Percentiles rank a stretch among this genome's conserved stretches.
Conservation (phyloP, 2,329 filamentous ascomycete genomes). For the Berkeleyomyces rouxiae region DNA sequence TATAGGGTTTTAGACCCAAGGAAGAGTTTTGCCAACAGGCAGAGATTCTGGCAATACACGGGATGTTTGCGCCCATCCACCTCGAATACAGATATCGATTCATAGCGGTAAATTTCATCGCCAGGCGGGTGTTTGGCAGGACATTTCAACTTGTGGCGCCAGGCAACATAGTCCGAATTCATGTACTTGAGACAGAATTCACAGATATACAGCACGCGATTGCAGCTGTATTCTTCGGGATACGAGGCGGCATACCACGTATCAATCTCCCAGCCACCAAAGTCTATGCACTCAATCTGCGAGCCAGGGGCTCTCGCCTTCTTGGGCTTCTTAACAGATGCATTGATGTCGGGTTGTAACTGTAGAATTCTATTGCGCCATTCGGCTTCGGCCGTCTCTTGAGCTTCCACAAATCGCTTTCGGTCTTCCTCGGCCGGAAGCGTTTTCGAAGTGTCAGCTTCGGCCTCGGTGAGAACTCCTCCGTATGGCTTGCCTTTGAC, state of each 20-base stretch:
- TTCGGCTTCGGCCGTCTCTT: slow-evolving; percentile 79
- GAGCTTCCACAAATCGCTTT: slow-evolving; percentile 74
- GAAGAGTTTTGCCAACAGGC: slow-evolving; percentile 87
- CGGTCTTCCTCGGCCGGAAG: slow-evolving; percentile 67
- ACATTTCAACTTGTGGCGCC: slow-evolving; percentile 94
- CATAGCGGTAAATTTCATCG: slow-evolving; percentile 91
- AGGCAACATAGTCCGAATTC: slow-evolving; percentile 96
- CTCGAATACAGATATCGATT: slow-evolving; percentile 86
- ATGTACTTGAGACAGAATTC: slow-evolving; percentile 99
- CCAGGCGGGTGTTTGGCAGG: slow-evolving; percentile 91
- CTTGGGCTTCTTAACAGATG: slow-evolving; percentile 46
- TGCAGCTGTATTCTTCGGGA: slow-evolving; percentile 93
- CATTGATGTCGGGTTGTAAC: slow-evolving; percentile 46
- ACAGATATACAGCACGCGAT: slow-evolving; percentile 94
- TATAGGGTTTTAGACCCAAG: slow-evolving; percentile 97
- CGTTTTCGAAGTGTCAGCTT: slow-evolving; percentile 83
- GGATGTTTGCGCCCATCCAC: slow-evolving; percentile 94
- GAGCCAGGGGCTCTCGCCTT: slow-evolving; percentile 77
- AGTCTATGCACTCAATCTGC: slow-evolving; percentile 97
- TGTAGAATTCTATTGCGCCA: slow-evolving; percentile 54
- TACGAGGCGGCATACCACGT: slow-evolving; percentile 99
- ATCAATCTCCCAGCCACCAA: slow-evolving; percentile 94
- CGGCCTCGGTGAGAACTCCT: slow-evolving; percentile 72
- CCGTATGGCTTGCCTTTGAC: slow-evolving; percentile 87
- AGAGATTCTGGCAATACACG: slow-evolving; percentile 97